Base-by-base conservation (phyloP, 805 yeast genomes). In the Saturnispora zaruensis region DNA sequence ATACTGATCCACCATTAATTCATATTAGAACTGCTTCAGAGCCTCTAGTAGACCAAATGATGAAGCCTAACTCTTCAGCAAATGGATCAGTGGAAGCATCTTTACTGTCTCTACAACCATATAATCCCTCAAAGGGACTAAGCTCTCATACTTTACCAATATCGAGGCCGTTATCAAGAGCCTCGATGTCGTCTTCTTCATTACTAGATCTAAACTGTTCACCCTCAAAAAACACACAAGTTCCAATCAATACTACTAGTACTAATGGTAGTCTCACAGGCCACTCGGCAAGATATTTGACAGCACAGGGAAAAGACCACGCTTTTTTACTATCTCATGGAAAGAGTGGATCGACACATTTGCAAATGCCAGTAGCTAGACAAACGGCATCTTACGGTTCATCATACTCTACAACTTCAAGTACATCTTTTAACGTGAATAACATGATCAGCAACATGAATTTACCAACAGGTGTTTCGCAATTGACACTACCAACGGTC, bases 321-420 rank as follows among this genome's bases (percentile, higher is more conserved):
- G 41, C 44, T 5, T 47, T 47, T 34, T 25, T 47, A 20, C n/a
- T 47, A 11, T 47, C 50, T 5, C 50, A 47, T 41, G 41, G 50
- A 18, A 47, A 47, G 33, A 21, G 45, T 14, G 24, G 13, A 47
- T 47, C 50, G 16, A 18, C 33, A 9, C 45, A 40, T 25, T 20
- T 41, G 18, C 50, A 18, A 41, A 21, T 47, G 24, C 49, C 44
- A n/a, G 34, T 46, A 18, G 33, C 44, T 43, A 43, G n/a, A 6
- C 50, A 32, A 26, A 41, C 45, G 16, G 20, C 37, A 18, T 25
- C 50, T 1, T 28, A 37, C 11, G n/a, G 42, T 41, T 47, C 50
- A 16, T 32, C 45, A 23, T 38, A 38, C 14, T 23, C 42, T 14
- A 38, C 42, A 13, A 5, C 42, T 9, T 33, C 45, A 13, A 32